Percentiles rank a stretch among this genome's conserved stretches.
Conservation (phyloP, 192 early-diverging fungal species). For the Rhizophagus sp. region DNA sequence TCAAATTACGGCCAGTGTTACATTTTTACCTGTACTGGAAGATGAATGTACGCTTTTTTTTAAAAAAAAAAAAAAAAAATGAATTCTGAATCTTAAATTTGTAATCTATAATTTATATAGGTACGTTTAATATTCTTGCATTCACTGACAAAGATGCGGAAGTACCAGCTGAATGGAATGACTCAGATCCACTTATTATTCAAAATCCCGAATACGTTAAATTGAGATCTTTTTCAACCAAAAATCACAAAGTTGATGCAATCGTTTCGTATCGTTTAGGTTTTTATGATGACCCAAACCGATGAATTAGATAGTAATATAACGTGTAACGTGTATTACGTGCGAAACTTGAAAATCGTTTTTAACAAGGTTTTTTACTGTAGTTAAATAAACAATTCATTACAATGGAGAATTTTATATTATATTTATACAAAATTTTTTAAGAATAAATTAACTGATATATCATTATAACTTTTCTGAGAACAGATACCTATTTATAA, state of each 20-base stretch:
- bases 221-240: conserved; percentile 81
- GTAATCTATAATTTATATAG: conserved; percentile 34
- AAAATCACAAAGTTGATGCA: conserved; percentile 80
- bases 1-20: conserved; percentile 87
- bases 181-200: conserved; percentile 79
- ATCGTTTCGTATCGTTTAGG: conserved; percentile 81
- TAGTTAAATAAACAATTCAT: no score
- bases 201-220: conserved; percentile 82
- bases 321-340: no score
- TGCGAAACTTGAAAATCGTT: background rate
- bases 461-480: no score
- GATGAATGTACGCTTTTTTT: conserved; percentile 68
- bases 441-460: no score
- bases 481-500: no score
- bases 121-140: conserved; percentile 88
- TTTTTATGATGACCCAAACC: conserved; percentile 7
- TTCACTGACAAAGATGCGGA: conserved; percentile 87
- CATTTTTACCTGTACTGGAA: conserved; percentile 86
- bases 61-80: no score
- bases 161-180: conserved; percentile 84
- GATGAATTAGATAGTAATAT: background rate
- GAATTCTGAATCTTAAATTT: no score
- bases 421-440: no score
- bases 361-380: no score
- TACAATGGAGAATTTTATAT: no score